phyloP scores from a whole-genome alignment of 352 stramenopile species.

The Phytophthora sojae region DNA sequence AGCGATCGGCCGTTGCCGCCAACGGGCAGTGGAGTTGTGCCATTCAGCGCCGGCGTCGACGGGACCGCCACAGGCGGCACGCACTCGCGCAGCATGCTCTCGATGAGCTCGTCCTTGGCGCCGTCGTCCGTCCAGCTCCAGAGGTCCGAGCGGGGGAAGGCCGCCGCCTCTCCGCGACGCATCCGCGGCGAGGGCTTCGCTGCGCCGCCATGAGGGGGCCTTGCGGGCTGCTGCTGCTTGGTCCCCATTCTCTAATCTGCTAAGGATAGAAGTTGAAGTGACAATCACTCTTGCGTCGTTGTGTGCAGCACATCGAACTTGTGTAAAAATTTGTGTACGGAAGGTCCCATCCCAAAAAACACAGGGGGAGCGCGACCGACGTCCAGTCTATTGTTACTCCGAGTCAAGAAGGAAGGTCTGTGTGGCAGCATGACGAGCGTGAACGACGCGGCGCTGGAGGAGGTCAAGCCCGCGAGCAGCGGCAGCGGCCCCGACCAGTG shows the following conservation, averaged over 20 bases:
- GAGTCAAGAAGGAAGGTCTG: slow-evolving; percentile 3
- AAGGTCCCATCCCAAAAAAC: slow-evolving; percentile 13
- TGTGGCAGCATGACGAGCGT: slow-evolving; percentile 57
- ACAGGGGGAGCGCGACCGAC: slow-evolving; percentile 16
- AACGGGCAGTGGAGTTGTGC: slow-evolving; percentile 5
- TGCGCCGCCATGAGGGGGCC: slow-evolving; percentile 2
- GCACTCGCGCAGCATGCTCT: slow-evolving; percentile 66
- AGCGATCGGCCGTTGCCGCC: slow-evolving; percentile 17
- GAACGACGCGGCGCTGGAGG: slow-evolving; percentile 67
- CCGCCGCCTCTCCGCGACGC: slow-evolving; percentile 27
- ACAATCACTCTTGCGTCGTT: slow-evolving; percentile 13
- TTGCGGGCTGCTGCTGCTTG: slow-evolving; percentile 21
- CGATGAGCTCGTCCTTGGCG: slow-evolving; percentile 53
- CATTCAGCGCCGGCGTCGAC: slow-evolving; percentile 15
- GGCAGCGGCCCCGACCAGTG: slow-evolving; percentile 83
- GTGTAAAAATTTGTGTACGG: slow-evolving; percentile 22
- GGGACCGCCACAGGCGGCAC: slow-evolving; percentile 28
- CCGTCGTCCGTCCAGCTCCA: slow-evolving; percentile 59
- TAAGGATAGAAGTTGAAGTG: slow-evolving; percentile 23
- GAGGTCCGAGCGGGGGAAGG: slow-evolving; percentile 65
- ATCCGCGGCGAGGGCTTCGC: slow-evolving; percentile 17
- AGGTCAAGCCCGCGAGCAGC: slow-evolving; percentile 56
- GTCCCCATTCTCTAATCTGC: slow-evolving; percentile 13
- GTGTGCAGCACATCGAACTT: slow-evolving; percentile 1
- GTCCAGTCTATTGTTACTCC: slow-evolving; percentile 35